A percentile compares a stretch with the other conserved stretches of the same genome.
Conservation (phyloP, 345 rosid genomes). For the Camelina laxa region DNA sequence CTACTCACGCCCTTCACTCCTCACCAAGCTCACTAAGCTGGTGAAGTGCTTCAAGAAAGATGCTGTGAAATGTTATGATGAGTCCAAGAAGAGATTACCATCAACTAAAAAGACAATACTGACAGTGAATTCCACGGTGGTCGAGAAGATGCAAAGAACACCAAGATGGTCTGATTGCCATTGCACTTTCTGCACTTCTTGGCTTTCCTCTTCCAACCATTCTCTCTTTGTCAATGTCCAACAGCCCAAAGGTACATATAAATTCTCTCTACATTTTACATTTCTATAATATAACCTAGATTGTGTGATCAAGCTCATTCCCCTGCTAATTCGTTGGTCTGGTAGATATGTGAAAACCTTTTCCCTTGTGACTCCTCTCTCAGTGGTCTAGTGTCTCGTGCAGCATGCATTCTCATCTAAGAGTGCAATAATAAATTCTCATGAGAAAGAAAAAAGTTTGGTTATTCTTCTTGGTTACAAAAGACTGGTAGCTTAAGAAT, state of each 20-base stretch:
- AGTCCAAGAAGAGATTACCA: slow-evolving; percentile 41
- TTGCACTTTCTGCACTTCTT: slow-evolving; percentile 72
- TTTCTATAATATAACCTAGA: slow-evolving; percentile 12
- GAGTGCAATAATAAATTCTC: slow-evolving; percentile 8
- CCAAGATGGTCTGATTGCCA: slow-evolving; percentile 98
- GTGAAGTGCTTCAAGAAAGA: slow-evolving; percentile 53
- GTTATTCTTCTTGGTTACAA: slow-evolving; percentile 12
- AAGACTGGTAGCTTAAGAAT: slow-evolving; percentile 14
- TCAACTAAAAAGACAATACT: slow-evolving; percentile 49
- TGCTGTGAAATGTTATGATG: slow-evolving; percentile 42
- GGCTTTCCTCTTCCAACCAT: slow-evolving; percentile 65
- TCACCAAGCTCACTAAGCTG: slow-evolving; percentile 57
- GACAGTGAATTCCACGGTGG: slow-evolving; percentile 65
- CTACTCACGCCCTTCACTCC: slow-evolving; percentile 66
- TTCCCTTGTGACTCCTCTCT: slow-evolving; percentile 20
- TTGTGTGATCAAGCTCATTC: slow-evolving; percentile 11
- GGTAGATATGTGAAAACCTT: not conserved
- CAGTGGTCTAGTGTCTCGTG: slow-evolving; percentile 29
- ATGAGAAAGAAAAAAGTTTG: slow-evolving; percentile 9
- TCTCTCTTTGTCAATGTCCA: slow-evolving; percentile 79
- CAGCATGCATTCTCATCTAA: slow-evolving; percentile 41
- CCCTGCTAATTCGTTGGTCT: slow-evolving; percentile 18
- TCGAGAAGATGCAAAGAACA: slow-evolving; percentile 59
- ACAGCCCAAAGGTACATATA: slow-evolving; percentile 55
- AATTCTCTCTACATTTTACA: slow-evolving; percentile 27